Percentiles rank a stretch among this genome's conserved stretches.
Evolutionary conservation across 2,329 filamentous ascomycete genomes (phyloP).

Genomic region (Penicillium sp.): DNA sequence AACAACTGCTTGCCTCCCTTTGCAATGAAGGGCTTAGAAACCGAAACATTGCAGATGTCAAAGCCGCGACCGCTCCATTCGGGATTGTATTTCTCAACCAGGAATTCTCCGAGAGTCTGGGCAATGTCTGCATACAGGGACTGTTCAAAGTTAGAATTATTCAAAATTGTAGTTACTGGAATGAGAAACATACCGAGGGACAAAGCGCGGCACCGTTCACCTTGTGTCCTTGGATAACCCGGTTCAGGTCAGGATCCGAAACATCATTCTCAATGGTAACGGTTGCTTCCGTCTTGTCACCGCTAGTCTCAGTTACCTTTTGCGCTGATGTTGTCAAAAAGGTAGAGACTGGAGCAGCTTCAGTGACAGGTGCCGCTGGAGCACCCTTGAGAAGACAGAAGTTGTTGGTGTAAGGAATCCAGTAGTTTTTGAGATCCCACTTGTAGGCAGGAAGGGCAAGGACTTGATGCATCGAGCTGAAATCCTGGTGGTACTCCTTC

Average conservation of each 20-base stretch:
- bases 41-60: conserved; percentile 33
- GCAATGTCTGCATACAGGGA: conserved; percentile 38
- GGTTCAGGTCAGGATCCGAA: conserved; percentile 29
- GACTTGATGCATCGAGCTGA: conserved; percentile 27
- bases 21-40: conserved; percentile 53
- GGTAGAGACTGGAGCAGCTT: conserved; percentile 16
- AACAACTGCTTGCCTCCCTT: conserved; percentile 37
- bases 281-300: conserved; percentile 23
- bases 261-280: conserved; percentile 36
- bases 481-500: conserved; percentile 43
- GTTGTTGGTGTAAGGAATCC: conserved; percentile 33
- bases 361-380: conserved; percentile 17
- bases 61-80: conserved; percentile 28
- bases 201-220: conserved; percentile 35
- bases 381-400: conserved; percentile 33
- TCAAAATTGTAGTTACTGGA: background rate
- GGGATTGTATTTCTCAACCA: conserved; percentile 33
- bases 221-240: conserved; percentile 35
- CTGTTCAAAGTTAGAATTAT: conserved; percentile 10
- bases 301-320: conserved; percentile 26
- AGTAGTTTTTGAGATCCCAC: conserved; percentile 40
- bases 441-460: conserved; percentile 36
- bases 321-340: conserved; percentile 31
- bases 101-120: conserved; percentile 32
- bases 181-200: conserved; percentile 26